These are phyloP conservation scores for Ophiorrhiza pumila DNA, from an alignment of 257 asterid species.

Conservation along the genomic window DNA sequence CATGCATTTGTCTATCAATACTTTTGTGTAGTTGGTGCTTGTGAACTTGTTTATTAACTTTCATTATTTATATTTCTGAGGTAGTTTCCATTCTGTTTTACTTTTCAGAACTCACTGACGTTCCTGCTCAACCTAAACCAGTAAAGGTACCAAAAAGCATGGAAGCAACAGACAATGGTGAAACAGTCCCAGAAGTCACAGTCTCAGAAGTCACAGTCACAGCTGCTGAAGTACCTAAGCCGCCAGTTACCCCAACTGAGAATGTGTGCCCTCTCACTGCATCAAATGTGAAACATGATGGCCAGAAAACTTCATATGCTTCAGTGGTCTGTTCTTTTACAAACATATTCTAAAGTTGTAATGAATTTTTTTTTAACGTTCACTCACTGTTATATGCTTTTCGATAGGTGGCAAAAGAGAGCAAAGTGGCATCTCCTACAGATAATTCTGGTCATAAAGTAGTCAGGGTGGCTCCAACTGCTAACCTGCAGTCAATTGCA, in stretches of 20 bases:
- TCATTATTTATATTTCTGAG: not conserved
- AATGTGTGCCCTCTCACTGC: conserved; percentile 11
- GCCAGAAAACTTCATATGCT: conserved; percentile 46
- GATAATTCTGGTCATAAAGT: conserved; percentile 5
- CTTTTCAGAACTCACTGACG: conserved; percentile 4
- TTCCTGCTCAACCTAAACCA: conserved; percentile 7
- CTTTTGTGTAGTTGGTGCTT: not conserved
- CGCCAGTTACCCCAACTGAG: conserved; percentile 12
- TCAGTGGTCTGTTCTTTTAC: conserved; percentile 44
- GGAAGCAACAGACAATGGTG: not conserved
- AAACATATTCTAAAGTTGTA: not conserved
- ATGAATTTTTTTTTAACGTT: conserved; percentile 5
- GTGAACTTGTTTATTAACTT: not conserved
- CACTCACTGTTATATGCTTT: not conserved
- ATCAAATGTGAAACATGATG: conserved; percentile 16
- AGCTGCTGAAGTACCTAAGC: conserved; percentile 8
- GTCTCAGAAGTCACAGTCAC: not conserved
- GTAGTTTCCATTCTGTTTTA: not conserved
- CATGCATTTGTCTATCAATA: not conserved
- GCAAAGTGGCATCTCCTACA: conserved; percentile 22
- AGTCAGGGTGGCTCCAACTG: conserved; percentile 18
- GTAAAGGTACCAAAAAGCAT: not conserved
- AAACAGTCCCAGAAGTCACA: not conserved
- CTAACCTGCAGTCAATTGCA: conserved; percentile 16
- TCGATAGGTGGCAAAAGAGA: conserved; percentile 41